Base-by-base conservation (phyloP, 1,139 yeast genomes). In the Nakaseomyces bracarensis region DNA sequence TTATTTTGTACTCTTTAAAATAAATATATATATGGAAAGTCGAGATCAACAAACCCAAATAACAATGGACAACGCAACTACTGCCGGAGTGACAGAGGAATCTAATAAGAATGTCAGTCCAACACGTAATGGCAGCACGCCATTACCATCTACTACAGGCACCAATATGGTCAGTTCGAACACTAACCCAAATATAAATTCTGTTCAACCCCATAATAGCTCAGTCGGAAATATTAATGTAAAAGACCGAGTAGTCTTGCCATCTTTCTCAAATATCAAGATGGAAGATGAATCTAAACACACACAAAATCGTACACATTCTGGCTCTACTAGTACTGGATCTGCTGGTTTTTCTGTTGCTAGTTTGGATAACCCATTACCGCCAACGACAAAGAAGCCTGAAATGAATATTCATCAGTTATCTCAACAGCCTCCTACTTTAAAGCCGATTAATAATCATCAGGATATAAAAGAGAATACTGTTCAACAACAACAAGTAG, bases 331-430 rank as follows among this genome's bases (percentile, higher is more conserved):
- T 28, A 36, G 36, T 21, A 42, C 43, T 19, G 41, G 45, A 13
- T 45, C 43, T 31, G 34, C 43, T 38, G 58, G 58, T 6, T 48
- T 57, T 28, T 55, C 60, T 4, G 52, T 52, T 16, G 59, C 57
- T 16, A 57, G 58, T 45, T 51, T 46, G 45, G 62, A 51, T 53
- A 59, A 57, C 36, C 62, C 62, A 8, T 38, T 57, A 27, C 34
- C 34, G 11, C 18, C 34, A 18, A 11, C 22, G 16, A 30, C 34
- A 13, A 26, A 26, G 29, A 26, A 26, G 14, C 14, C 29, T 6
- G 29, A 26, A n/a, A n/a, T 26, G 11, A 9, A 8, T 9, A 9
- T n/a, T 26, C 50, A 40, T 36, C 51, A 43, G 36, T 46, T 42
- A 26, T 51, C 40, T 13, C 52, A 46, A 15, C 49, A 45, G 31